Conservation (phyloP, 1,284 basidiomycete species). For the Ceratobasidium sp. region DNA sequence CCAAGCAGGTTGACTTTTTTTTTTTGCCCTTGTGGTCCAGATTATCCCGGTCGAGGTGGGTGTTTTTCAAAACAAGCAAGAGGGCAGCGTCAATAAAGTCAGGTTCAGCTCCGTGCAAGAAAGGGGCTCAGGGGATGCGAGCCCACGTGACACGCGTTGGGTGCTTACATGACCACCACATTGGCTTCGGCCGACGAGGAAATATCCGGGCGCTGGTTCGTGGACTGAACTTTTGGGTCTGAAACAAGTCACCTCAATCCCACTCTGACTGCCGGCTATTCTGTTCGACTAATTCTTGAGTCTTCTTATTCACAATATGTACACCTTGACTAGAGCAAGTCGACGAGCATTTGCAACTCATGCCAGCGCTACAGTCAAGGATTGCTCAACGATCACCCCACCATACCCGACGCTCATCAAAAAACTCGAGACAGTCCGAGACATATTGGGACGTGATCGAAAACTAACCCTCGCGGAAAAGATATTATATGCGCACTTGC, state of each 20-base stretch:
- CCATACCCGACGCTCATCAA: slow-evolving; percentile 84
- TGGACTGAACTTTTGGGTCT: slow-evolving; percentile 33
- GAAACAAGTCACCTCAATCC: slow-evolving; percentile 8
- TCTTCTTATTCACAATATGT: slow-evolving; percentile 13
- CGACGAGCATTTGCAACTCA: slow-evolving; percentile 46
- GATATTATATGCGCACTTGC: slow-evolving; percentile 94
- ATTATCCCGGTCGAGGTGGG: not conserved
- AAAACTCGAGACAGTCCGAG: slow-evolving; percentile 80
- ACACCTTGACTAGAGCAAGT: slow-evolving; percentile 38
- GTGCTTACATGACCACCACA: slow-evolving; percentile 11
- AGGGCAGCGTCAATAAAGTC: not conserved
- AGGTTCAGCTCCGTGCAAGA: not conserved
- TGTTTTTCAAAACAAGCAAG: not conserved
- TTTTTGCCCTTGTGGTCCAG: too few species aligned
- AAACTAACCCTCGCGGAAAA: slow-evolving; percentile 96
- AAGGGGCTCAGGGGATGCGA: slow-evolving; percentile 8
- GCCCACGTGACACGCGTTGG: slow-evolving; percentile 33
- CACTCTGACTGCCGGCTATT: not conserved
- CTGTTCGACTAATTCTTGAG: too few species aligned
- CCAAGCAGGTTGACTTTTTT: not conserved
- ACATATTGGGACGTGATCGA: slow-evolving; percentile 70
- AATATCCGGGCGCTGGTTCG: slow-evolving; percentile 41
- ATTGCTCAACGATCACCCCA: slow-evolving; percentile 86
- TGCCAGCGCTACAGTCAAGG: slow-evolving; percentile 67
- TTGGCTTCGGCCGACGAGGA: slow-evolving; percentile 43